Percentiles rank a stretch among this genome's conserved stretches.
These are phyloP conservation scores for Solanum boliviense DNA, from an alignment of 257 asterid genomes.

Conservation along the genomic window DNA sequence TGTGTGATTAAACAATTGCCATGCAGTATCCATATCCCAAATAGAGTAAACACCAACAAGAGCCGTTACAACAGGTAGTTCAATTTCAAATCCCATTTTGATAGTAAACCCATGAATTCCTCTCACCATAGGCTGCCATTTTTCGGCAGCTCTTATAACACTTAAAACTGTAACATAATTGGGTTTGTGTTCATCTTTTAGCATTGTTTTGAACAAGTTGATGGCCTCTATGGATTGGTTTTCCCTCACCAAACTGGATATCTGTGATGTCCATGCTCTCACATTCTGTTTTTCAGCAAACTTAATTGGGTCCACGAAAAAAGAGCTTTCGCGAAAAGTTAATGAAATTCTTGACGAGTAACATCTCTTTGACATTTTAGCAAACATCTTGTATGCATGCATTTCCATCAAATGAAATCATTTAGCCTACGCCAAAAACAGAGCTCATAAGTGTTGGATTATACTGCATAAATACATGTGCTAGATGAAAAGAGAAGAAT, in stretches of 20 bases:
- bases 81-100: slow-evolving; percentile 43
- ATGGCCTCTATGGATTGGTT: slow-evolving; percentile 50
- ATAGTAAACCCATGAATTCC: slow-evolving; percentile 48
- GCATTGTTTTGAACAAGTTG: slow-evolving; percentile 53
- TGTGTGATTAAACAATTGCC: slow-evolving; percentile 30
- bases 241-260: slow-evolving; percentile 42
- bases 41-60: slow-evolving; percentile 57
- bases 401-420: not conserved
- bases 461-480: not conserved
- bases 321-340: not conserved
- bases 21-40: slow-evolving; percentile 35
- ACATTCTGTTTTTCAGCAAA: slow-evolving; percentile 27
- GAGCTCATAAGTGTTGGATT: not conserved
- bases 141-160: slow-evolving; percentile 34
- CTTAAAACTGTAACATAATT: slow-evolving; percentile 51
- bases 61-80: slow-evolving; percentile 46
- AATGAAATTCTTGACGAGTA: slow-evolving; percentile 7
- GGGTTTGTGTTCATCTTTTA: slow-evolving; percentile 28
- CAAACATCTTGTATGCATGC: slow-evolving; percentile 57
- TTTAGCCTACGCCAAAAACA: not conserved
- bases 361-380: slow-evolving; percentile 31
- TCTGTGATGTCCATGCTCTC: slow-evolving; percentile 41
- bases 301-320: slow-evolving; percentile 19
- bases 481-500: not conserved
- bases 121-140: slow-evolving; percentile 12